phyloP scores from a whole-genome alignment of 2,329 filamentous ascomycete genomes.

The Hymenoscyphus occultus region DNA sequence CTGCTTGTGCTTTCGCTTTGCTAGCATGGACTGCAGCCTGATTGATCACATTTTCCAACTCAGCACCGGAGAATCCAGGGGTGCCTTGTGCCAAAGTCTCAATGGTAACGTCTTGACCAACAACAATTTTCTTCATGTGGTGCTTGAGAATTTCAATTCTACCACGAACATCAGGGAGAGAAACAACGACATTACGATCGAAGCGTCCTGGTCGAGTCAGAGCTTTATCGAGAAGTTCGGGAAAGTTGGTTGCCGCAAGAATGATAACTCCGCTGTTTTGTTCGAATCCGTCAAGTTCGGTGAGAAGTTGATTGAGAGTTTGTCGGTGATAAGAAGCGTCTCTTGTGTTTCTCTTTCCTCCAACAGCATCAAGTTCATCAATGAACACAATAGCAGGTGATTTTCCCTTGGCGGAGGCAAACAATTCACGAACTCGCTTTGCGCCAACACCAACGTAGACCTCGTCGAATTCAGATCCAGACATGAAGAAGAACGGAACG shows the following conservation, averaged over 20 bases:
- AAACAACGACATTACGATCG: conserved; percentile 86
- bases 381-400: conserved; percentile 93
- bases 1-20: conserved; percentile 72
- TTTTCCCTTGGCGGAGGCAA: conserved; percentile 76
- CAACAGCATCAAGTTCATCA: conserved; percentile 91
- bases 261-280: conserved; percentile 94
- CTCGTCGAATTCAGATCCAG: conserved; percentile 96
- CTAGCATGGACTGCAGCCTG: conserved; percentile 94
- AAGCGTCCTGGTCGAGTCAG: conserved; percentile 92
- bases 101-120: conserved; percentile 75
- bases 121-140: conserved; percentile 87
- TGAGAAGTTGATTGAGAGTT: conserved; percentile 94
- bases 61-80: conserved; percentile 88
- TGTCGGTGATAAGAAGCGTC: conserved; percentile 96
- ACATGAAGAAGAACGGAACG: conserved; percentile 99
- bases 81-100: conserved; percentile 82
- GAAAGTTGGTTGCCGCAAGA: conserved; percentile 94
- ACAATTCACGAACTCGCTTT: conserved; percentile 94
- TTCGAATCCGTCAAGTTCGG: conserved; percentile 94
- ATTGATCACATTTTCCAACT: conserved; percentile 95
- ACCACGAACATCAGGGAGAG: conserved; percentile 87
- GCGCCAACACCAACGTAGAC: conserved; percentile 96
- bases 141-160: conserved; percentile 91
- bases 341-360: conserved; percentile 85
- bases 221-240: conserved; percentile 89